Base-by-base conservation (phyloP, 1,139 yeast species). In the Debaryomyces psychrophilus region DNA sequence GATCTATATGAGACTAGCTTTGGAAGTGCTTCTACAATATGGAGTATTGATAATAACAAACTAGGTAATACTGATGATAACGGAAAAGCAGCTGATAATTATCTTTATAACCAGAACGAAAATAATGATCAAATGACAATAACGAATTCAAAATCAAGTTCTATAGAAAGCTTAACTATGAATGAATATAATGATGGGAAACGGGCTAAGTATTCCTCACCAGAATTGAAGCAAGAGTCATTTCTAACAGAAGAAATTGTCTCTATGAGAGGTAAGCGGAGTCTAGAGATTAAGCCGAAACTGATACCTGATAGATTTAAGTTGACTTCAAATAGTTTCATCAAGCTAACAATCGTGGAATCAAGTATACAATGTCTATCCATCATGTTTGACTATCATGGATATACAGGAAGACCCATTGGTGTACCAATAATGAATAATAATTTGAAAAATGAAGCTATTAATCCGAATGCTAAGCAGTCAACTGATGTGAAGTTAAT, bases 211-310 rank as follows among this genome's bases (percentile, higher is more conserved):
- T 37, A 35, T 25, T 39, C 37, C 4, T 44, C 37, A 9, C 18
- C 33, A 7, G 9, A 29, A 15, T 29, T 29, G 4, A 29, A 29
- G 14, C 33, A 8, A 7, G 33, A 15, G 9, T 15, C 17, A 29
- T 15, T 50, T 8, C 35, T 34, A 2, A 53, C 60, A 2, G 61
- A 61, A 5, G 60, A 9, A 3, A 53, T 45, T 52, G 60, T 44
- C 39, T 68, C 52, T 26, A 68, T 68, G 8, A 67, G 68, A 5
- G 64, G 54, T 11, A 55, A 36, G 33, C 52, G 49, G 47, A 62
- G 61, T 31, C 49, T 48, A 6, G 52, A 51, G 44, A 54, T 53
- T 25, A 64, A 49, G 23, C 44, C 44, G 4, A 50, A 41, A 15
- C 54, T 59, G 2, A 27, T 18, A 18, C 53, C 55, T 11, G 48